Percentiles rank a stretch among this genome's conserved stretches.
Conservation (phyloP, 176 grass and related monocot genomes). For the Puya raimondii region DNA sequence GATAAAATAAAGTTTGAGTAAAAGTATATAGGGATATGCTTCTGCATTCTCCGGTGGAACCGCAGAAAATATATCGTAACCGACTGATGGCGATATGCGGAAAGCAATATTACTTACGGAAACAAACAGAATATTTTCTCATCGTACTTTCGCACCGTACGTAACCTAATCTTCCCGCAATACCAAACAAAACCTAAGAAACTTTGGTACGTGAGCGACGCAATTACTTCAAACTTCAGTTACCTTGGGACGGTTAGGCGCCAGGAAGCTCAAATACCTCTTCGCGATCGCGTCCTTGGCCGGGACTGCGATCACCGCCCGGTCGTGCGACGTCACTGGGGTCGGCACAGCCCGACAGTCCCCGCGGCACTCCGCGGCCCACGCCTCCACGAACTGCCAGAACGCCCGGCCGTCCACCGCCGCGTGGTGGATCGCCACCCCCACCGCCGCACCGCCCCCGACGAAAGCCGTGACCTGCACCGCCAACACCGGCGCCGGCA, state of each 20-base stretch:
- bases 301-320: constrained; percentile 1
- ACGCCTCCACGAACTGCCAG: constrained; percentile 31
- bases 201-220: too few relatives aligned
- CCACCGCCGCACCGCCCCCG: constrained; percentile 16
- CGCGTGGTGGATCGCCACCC: constrained; percentile 38
- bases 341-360: neutral
- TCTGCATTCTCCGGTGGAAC: too few relatives aligned
- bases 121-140: too few relatives aligned
- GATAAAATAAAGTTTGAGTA: too few relatives aligned
- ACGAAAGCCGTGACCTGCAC: constrained; percentile 29
- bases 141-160: too few relatives aligned
- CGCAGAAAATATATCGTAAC: too few relatives aligned
- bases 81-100: too few relatives aligned
- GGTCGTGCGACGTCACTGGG: constrained; percentile 8
- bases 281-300: constrained; percentile 14
- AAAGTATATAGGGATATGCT: too few relatives aligned
- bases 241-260: constrained; percentile 30
- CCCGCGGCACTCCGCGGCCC: constrained; percentile 18
- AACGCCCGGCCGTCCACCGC: constrained; percentile 31
- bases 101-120: too few relatives aligned
- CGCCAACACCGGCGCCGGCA: constrained; percentile 30
- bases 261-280: constrained; percentile 15
- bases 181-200: too few relatives aligned
- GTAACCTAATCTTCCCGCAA: too few relatives aligned
- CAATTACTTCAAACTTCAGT: neutral